Base-by-base conservation (phyloP, 139 green algal species). In the Closterium sp. region DNA sequence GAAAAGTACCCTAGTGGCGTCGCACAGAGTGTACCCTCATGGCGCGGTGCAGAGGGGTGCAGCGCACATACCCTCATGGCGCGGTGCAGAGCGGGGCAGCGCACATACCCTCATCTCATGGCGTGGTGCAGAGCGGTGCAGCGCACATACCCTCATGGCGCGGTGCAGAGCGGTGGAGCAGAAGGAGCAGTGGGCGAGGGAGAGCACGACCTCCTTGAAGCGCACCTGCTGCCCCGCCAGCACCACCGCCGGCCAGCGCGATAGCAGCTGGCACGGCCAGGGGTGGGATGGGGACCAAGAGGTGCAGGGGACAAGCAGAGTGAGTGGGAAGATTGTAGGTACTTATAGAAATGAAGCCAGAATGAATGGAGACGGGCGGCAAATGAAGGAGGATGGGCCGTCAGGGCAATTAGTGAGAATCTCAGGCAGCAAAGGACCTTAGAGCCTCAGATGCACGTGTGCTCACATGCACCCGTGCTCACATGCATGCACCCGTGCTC, bases 121-220 rank as follows among this genome's bases (percentile, higher is more conserved):
- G n/a, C n/a, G n/a, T n/a, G n/a, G n/a, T n/a, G n/a, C n/a, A n/a
- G n/a, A n/a, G n/a, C n/a, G n/a, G n/a, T n/a, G n/a, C n/a, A n/a
- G n/a, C n/a, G n/a, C n/a, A n/a, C n/a, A n/a, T 16, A 69, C 43
- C 43, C 43, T 16, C 28, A 90, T 35, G n/a, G 87, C 87, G 87
- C 87, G 87, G n/a, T n/a, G 23, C 34, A 90, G 76, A n/a, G 87
- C 87, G 35, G 87, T 38, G n/a, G 76, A 31, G 87, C 87, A 90
- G 87, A 84, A 84, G 35, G 69, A 35, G 87, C 87, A 90, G 87
- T 83, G 28, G 35, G n/a, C 87, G n/a, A 90, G 36, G 28, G 36
- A 33, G 35, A 90, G 30, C 34, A 16, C 0, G 3, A 30, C 31
- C 36, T 33, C 9, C 23, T 33, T 90, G 36, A 90, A 84, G 8